Evolutionary conservation across 2,329 filamentous ascomycete genomes (phyloP), one percentile per base, ranked within the genome.

Genomic region (Colletotrichum spaethianum): DNA sequence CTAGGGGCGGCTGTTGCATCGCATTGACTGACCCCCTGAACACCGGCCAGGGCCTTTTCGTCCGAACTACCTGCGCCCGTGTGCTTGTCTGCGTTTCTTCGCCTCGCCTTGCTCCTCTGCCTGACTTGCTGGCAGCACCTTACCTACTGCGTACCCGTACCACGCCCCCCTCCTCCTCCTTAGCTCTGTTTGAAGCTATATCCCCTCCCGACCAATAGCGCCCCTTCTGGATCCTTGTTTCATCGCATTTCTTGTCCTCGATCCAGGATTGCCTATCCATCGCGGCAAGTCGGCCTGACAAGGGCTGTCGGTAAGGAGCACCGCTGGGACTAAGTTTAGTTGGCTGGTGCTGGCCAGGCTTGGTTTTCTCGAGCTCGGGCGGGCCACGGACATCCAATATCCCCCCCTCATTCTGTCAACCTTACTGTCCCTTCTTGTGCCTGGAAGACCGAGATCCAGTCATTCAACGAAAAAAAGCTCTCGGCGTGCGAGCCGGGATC

Each of bases 131-230:
- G 59, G 38, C 28, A 46, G 38, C 38, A 36, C 56, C 26, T 62
- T n/a, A 31, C 26, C 56, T n/a, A 31, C 26, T 56, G 57, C 16
- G 50, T 20, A 33, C 31, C 53, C 56, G 28, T 60, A 61, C 61
- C 65, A 63, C 57, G 20, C 70, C 38, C 23, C 52, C 42, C 31
- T 57, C 69, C 64, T 46, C 63, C 52, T 60, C 36, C 44, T 60
- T 52, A 66, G 67, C 67, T 62, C 36, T 67, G 70, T 73, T 73
- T 73, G 70, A 73, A 71, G 70, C 70, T 71, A 61, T 67, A 70
- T 66, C 56, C 61, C 55, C 67, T 73, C 70, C 60, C 48, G 44
- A 42, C 72, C 72, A 73, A 73, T 73, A 63, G 59, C 72, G 63
- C 33, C 60, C 53, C 44, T 68, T 63, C 28, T 23, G 14, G 31